Percentiles rank a stretch among this genome's conserved stretches.
These are phyloP conservation scores for Arachis monticola DNA, from an alignment of 331 rosid genomes.

Conservation along the genomic window DNA sequence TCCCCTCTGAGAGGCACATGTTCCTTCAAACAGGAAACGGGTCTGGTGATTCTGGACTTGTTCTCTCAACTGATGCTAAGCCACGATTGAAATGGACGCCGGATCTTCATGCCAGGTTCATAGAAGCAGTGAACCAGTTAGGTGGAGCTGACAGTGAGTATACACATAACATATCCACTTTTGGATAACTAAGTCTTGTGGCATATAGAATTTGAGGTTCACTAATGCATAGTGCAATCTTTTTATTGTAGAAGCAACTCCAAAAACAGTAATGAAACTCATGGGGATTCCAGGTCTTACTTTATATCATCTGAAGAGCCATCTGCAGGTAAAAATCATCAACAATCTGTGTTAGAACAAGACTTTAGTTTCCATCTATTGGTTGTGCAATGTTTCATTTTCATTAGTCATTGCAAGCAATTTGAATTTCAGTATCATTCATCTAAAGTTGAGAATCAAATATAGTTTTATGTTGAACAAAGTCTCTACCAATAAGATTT, in stretches of 20 bases:
- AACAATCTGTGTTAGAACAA: not conserved
- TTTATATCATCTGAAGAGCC: constrained; percentile 91
- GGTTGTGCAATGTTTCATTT: constrained; percentile 7
- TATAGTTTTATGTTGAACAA: not conserved
- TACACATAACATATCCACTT: not conserved
- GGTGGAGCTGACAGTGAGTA: constrained; percentile 99
- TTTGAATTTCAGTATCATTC: not conserved
- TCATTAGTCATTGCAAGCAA: constrained; percentile 16
- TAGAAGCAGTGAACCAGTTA: constrained; percentile 85
- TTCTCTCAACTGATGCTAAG: constrained; percentile 94
- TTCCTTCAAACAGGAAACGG: constrained; percentile 72
- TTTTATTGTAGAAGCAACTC: constrained; percentile 90
- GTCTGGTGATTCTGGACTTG: constrained; percentile 83
- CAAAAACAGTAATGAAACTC: constrained; percentile 95
- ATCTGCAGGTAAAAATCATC: constrained; percentile 80
- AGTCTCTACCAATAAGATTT: not conserved
- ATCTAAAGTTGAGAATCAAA: constrained; percentile 7
- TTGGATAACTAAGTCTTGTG: constrained; percentile 8
- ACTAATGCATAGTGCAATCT: constrained; percentile 35
- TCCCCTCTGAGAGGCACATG: constrained; percentile 76
- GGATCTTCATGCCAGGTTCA: constrained; percentile 90
- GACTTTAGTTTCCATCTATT: not conserved
- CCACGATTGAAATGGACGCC: constrained; percentile 96
- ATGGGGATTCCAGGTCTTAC: constrained; percentile 98
- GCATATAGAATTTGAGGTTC: constrained; percentile 14